Evolutionary conservation across 768 basidiomycete species (phyloP), one percentile per base, ranked within the genome.

Genomic region (Coprinopsis strossmayeri): DNA sequence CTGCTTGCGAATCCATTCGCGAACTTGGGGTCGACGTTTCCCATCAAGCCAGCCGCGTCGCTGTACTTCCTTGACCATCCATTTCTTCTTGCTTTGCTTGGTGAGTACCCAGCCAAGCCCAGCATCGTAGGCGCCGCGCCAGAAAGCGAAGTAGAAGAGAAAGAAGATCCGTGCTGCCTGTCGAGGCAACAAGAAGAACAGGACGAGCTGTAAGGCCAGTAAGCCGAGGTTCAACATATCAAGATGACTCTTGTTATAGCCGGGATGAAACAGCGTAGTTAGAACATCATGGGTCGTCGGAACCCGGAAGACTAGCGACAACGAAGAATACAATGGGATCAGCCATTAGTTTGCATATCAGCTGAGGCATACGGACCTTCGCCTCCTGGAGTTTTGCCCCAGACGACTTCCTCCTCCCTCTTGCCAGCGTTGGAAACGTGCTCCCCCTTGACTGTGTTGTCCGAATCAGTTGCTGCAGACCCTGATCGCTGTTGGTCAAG

Each of bases 51-150:
- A 97, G 2, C 91, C 95, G 20, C 81, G 68, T 3, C 75, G 70
- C 49, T 87, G 79, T 1, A 97, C 74, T 57, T 85, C 79, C 25
- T 80, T 73, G 38, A 96, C 92, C 56, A 99, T 90, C 88, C 91
- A 97, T 59, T 81, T 86, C 68, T 81, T 84, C 71, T 95, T 94
- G 73, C 91, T 95, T 68, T 99, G 96, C 63, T 89, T 87, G 9
- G 91, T 91, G 49, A 99, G 72, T 10, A 97, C 79, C 84, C 87
- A 96, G 0, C 93, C 96, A 39, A 99, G 78, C 0, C 95, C 95
- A 26, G 78, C 84, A 64, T 99, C 90, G 61, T 99, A 99, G 9
- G 89, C 84, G 2, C 78, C 75, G 1, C 96, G 73, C 92, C 94
- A 99, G 64, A 97, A 90, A 9, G 82, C 82, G 60, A 99, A 97